These are phyloP conservation scores for Staphylotrichum tortipilum DNA, from an alignment of 495 filamentous ascomycete species.

Conservation along the genomic window DNA sequence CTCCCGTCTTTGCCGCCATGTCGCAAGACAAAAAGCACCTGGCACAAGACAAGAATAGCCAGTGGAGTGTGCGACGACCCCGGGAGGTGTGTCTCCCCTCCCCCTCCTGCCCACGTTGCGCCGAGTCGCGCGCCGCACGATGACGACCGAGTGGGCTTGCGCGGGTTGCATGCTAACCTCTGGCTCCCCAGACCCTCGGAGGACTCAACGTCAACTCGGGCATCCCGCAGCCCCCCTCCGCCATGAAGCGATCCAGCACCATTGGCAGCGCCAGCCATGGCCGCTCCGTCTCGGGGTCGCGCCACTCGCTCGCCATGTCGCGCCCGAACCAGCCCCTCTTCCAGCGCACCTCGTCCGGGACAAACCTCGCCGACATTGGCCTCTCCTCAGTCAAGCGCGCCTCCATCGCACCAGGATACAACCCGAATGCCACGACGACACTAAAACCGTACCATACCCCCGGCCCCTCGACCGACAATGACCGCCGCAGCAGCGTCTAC, in stretches of 20 bases:
- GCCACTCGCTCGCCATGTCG: constrained; percentile 71
- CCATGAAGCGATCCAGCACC: constrained; percentile 89
- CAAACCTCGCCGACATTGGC: constrained; percentile 64
- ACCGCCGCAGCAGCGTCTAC: constrained; percentile 83
- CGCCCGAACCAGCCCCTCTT: constrained; percentile 81
- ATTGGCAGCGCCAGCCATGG: constrained; percentile 61
- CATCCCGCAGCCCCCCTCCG: constrained; percentile 89
- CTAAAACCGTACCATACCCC: constrained; percentile 38
- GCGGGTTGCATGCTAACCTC: not conserved
- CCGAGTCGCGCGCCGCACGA: not conserved
- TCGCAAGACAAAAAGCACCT: constrained; percentile 73
- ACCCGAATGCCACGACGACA: constrained; percentile 62
- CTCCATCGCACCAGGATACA: constrained; percentile 60
- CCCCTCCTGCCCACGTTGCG: no score
- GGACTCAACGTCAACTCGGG: constrained; percentile 66
- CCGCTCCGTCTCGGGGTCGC: constrained; percentile 70
- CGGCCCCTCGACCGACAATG: constrained; percentile 39
- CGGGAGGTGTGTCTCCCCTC: constrained; percentile 51
- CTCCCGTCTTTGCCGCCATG: constrained; percentile 36
- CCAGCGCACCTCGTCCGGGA: constrained; percentile 70
- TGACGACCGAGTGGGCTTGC: not conserved
- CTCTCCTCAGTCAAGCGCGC: constrained; percentile 81
- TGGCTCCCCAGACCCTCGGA: constrained; percentile 60
- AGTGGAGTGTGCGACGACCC: constrained; percentile 65
- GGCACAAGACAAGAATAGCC: constrained; percentile 61